These are phyloP conservation scores for Cryptomeria japonica DNA, from an alignment of 75 land plant species.

Conservation along the genomic window DNA sequence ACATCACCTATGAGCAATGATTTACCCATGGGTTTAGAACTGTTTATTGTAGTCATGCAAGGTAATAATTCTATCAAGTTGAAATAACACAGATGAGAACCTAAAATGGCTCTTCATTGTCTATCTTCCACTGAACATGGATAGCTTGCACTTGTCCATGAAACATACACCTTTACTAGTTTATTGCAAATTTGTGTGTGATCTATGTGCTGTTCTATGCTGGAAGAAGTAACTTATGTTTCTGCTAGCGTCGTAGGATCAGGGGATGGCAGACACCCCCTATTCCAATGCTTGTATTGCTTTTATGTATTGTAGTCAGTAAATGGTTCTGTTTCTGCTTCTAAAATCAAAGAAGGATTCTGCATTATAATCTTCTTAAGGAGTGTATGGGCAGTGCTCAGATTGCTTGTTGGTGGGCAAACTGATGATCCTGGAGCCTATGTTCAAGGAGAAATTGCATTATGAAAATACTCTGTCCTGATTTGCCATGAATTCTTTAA, in stretches of 20 bases:
- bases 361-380: not conserved
- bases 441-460: not conserved
- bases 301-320: not conserved
- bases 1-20: not conserved
- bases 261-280: not conserved
- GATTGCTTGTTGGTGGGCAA: not conserved
- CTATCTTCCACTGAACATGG: not conserved
- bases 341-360: not conserved
- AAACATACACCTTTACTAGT: not conserved
- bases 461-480: not conserved
- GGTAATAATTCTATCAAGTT: not conserved
- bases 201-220: not conserved
- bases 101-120: not conserved
- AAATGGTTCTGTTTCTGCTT: not conserved
- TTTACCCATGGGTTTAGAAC: not conserved
- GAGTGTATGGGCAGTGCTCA: not conserved
- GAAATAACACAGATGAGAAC: not conserved
- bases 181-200: not conserved
- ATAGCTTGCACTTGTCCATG: too few relatives aligned
- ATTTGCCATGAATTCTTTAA: not conserved
- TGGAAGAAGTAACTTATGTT: not conserved
- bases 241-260: not conserved
- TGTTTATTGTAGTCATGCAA: not conserved
- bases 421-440: not conserved
- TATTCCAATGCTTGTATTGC: not conserved